A percentile compares a stretch with the other conserved stretches of the same genome.
These are phyloP conservation scores for Metarhizium humberi DNA, from an alignment of 2,329 filamentous ascomycete genomes.

Conservation along the genomic window DNA sequence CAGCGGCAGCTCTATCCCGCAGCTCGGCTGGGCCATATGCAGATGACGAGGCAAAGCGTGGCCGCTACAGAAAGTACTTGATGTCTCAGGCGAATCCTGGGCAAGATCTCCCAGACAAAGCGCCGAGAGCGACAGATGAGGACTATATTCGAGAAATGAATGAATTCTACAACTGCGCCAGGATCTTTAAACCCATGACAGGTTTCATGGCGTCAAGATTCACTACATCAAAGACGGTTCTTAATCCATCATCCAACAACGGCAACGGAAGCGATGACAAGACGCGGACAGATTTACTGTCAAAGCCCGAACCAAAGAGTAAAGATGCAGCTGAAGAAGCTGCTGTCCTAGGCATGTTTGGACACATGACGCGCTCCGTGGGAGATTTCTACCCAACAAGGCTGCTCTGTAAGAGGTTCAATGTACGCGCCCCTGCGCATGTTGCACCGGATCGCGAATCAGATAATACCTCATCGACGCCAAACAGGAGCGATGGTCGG, in stretches of 20 bases:
- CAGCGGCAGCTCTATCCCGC: constrained; percentile 58
- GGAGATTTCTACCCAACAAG: constrained; percentile 70
- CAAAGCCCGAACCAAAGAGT: constrained; percentile 23
- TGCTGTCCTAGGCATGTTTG: constrained; percentile 87
- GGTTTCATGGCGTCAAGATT: constrained; percentile 92
- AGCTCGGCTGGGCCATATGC: constrained; percentile 65
- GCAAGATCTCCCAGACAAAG: constrained; percentile 38
- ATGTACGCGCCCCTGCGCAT: constrained; percentile 67
- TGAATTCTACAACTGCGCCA: constrained; percentile 59
- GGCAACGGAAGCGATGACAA: constrained; percentile 5
- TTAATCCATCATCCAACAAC: constrained; percentile 14
- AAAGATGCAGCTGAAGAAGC: constrained; percentile 74
- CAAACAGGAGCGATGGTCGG: neutral
- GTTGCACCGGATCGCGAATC: constrained; percentile 43
- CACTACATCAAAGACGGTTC: constrained; percentile 55
- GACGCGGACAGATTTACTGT: constrained; percentile 15
- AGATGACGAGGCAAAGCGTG: constrained; percentile 69
- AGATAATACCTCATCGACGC: constrained; percentile 11
- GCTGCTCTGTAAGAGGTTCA: constrained; percentile 90
- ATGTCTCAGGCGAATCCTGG: constrained; percentile 53
- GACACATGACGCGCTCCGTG: constrained; percentile 67
- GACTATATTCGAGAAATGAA: constrained; percentile 73
- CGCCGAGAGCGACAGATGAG: constrained; percentile 41
- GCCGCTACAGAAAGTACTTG: constrained; percentile 74
- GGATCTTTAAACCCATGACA: constrained; percentile 83